phyloP scores from a whole-genome alignment of 371 early-diverging fungal genomes.

The Actinomortierella wolfii region DNA sequence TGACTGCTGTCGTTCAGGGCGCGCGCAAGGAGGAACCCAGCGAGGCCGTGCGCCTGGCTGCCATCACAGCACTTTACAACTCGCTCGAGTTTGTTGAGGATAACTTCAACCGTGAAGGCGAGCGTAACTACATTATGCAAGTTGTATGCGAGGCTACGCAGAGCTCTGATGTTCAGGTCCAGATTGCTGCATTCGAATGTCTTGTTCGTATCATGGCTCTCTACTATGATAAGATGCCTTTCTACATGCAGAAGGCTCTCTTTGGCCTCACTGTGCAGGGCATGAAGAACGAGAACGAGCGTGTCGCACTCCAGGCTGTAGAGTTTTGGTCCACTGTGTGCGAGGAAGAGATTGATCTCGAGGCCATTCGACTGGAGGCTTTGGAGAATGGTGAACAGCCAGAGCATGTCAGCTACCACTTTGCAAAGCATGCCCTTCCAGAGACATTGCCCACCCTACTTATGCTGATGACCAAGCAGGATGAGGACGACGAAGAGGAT shows the following conservation, averaged over 20 bases:
- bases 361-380: constrained; percentile 59
- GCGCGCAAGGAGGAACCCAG: constrained; percentile 89
- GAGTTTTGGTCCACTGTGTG: constrained; percentile 99
- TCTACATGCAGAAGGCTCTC: constrained; percentile 95
- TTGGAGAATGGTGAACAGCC: constrained; percentile 57
- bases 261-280: constrained; percentile 89
- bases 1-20: constrained; percentile 93
- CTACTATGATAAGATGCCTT: constrained; percentile 93
- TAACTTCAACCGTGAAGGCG: constrained; percentile 91
- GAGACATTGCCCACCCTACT: constrained; percentile 89
- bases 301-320: constrained; percentile 93
- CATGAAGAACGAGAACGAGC: constrained; percentile 85
- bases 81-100: constrained; percentile 90
- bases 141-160: constrained; percentile 97
- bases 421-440: constrained; percentile 76
- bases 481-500: constrained; percentile 97
- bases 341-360: constrained; percentile 88
- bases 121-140: constrained; percentile 97
- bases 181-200: constrained; percentile 91
- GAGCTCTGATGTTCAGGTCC: constrained; percentile 71
- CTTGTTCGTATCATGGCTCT: constrained; percentile 93
- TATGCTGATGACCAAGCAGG: constrained; percentile 87
- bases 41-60: constrained; percentile 85
- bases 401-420: constrained; percentile 66
- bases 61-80: constrained; percentile 89